phyloP scores from a whole-genome alignment of 208 protist genomes.

The Trypanosomatidae sp. region DNA sequence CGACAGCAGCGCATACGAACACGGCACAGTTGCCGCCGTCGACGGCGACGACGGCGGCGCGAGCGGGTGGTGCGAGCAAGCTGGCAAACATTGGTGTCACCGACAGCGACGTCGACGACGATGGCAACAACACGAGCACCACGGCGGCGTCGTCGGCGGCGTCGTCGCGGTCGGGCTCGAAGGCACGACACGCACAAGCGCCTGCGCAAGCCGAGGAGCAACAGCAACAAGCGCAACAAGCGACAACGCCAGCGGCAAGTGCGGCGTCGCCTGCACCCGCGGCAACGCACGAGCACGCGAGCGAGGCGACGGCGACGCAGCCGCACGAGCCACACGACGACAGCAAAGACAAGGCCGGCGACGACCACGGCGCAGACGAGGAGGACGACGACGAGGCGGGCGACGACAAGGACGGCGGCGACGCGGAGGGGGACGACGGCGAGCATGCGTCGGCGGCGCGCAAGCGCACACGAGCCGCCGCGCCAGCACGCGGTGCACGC shows the following conservation, averaged over 20 bases:
- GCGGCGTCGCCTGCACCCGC: too few species aligned
- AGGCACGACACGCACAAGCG: not conserved
- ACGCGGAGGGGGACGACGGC: constrained; percentile 6
- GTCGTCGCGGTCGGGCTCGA: constrained; percentile 2
- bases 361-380: constrained; percentile 5
- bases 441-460: constrained; percentile 10
- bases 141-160: constrained; percentile 7
- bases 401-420: constrained; percentile 3
- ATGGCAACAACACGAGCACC: constrained; percentile 1
- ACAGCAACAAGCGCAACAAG: not conserved
- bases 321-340: not conserved
- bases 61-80: not conserved
- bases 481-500: not conserved
- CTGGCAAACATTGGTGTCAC: constrained; percentile 13
- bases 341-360: not conserved
- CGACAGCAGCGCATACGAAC: not conserved
- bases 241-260: constrained; percentile 2
- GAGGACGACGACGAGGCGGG: constrained; percentile 3
- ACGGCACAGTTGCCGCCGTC: too few species aligned
- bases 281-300: not conserved
- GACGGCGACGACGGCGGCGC: not conserved
- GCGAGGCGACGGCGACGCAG: not conserved
- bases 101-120: constrained; percentile 14
- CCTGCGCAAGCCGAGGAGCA: constrained; percentile 2
- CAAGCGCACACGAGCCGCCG: constrained; percentile 9